Evolutionary conservation across 176 grass and related monocot species (phyloP).

Genomic region (Typha latifolia): DNA sequence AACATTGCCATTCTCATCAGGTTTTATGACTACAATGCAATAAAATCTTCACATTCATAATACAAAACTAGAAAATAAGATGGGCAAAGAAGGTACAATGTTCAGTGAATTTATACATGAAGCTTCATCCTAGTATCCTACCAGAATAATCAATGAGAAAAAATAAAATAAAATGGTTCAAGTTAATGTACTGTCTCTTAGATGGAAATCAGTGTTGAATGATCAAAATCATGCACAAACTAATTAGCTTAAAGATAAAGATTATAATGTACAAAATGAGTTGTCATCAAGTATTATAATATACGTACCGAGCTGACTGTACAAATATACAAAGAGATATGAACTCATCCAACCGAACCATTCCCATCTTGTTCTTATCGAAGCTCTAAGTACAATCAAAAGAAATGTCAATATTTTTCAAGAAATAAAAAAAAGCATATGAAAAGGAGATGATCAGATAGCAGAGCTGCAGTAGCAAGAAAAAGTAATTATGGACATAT

Average conservation of each 20-base stretch:
- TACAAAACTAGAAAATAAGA: no score
- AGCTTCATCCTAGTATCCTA: no score
- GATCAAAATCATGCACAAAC: not conserved
- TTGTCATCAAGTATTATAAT: not conserved
- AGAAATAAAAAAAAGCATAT: not conserved
- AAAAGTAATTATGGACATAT: no score
- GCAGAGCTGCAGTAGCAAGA: not conserved
- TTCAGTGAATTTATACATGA: no score
- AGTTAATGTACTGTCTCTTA: no score
- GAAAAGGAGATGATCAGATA: not conserved
- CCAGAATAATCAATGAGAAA: no score
- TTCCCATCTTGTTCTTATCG: slow-evolving; percentile 81
- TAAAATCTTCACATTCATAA: no score
- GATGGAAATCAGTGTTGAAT: not conserved
- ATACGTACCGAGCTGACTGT: slow-evolving; percentile 71
- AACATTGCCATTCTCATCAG: no score
- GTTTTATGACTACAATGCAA: no score
- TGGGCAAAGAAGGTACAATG: no score
- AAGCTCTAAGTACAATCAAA: slow-evolving; percentile 50
- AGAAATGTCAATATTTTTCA: not conserved
- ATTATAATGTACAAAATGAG: not conserved
- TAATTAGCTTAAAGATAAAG: slow-evolving; percentile 10
- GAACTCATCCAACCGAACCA: slow-evolving; percentile 72
- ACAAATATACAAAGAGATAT: slow-evolving; percentile 83
- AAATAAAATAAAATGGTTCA: no score